These are phyloP conservation scores for Lentinula aciculospora DNA, from an alignment of 768 basidiomycete genomes.

Conservation along the genomic window DNA sequence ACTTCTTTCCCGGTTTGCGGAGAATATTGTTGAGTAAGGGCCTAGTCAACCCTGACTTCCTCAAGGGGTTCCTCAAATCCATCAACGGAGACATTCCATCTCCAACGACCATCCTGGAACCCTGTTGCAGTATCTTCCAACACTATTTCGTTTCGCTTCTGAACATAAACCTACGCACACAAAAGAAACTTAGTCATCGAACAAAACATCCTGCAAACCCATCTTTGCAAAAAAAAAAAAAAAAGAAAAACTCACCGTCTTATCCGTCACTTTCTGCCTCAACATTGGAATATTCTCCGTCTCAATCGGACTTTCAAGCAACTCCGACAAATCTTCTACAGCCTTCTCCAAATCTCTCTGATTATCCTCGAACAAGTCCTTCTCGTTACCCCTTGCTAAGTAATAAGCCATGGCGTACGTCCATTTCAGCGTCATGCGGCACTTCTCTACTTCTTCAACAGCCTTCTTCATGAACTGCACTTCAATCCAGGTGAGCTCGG, in stretches of 20 bases:
- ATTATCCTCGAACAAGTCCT: constrained; percentile 96
- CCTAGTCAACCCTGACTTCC: constrained; percentile 11
- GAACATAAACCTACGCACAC: constrained; percentile 71
- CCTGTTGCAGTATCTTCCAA: constrained; percentile 92
- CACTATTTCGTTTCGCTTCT: constrained; percentile 93
- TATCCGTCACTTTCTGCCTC: constrained; percentile 92
- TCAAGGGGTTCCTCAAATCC: constrained; percentile 53
- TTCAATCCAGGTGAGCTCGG: constrained; percentile 95
- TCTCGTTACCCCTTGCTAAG: constrained; percentile 83
- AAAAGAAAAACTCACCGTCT: constrained; percentile 57
- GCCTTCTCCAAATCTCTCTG: constrained; percentile 94
- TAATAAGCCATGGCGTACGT: constrained; percentile 99
- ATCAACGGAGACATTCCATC: constrained; percentile 68
- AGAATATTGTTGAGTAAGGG: too few species aligned
- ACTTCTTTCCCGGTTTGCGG: too few species aligned
- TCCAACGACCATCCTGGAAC: constrained; percentile 82
- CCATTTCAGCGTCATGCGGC: constrained; percentile 97
- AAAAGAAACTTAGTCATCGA: not conserved
- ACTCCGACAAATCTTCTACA: constrained; percentile 90
- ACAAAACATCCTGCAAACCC: too few species aligned
- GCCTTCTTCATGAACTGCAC: constrained; percentile 98
- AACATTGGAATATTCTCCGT: constrained; percentile 74
- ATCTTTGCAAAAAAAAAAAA: too few species aligned
- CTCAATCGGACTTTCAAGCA: constrained; percentile 90
- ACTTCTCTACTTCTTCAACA: constrained; percentile 84